Conservation (phyloP, 345 rosid genomes). For the Brassica napus region DNA sequence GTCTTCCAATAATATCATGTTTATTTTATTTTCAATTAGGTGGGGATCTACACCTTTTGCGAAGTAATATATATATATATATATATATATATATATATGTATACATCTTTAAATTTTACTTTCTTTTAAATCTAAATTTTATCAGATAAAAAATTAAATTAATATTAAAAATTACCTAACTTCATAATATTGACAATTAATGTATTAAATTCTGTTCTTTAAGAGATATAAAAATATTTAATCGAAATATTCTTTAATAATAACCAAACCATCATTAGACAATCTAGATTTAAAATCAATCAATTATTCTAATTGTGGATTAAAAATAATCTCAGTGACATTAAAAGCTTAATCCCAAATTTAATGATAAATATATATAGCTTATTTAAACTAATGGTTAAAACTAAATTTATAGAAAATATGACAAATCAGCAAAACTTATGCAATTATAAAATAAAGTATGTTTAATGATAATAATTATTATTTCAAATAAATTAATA, state of each 20-base stretch:
- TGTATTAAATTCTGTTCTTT: neutral
- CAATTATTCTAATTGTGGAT: neutral
- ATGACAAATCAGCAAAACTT: neutral
- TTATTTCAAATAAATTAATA: too few species aligned
- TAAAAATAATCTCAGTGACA: neutral
- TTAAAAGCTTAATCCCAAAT: neutral
- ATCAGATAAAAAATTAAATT: neutral
- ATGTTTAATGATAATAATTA: too few species aligned
- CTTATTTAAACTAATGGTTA: neutral
- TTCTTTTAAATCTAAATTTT: neutral
- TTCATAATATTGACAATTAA: neutral
- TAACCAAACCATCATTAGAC: neutral
- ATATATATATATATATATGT: too few species aligned
- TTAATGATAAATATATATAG: too few species aligned
- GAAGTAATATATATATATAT: neutral
- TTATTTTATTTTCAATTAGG: neutral
- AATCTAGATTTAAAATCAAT: neutral
- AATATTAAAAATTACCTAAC: neutral
- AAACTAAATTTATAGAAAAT: neutral
- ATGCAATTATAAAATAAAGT: too few species aligned
- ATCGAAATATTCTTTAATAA: neutral
- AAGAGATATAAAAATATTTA: too few species aligned
- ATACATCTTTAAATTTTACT: neutral
- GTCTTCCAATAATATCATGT: neutral
- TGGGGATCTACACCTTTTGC: neutral